phyloP scores from a whole-genome alignment of 2,329 filamentous ascomycete genomes.

The Rhynchosporium agropyri region DNA sequence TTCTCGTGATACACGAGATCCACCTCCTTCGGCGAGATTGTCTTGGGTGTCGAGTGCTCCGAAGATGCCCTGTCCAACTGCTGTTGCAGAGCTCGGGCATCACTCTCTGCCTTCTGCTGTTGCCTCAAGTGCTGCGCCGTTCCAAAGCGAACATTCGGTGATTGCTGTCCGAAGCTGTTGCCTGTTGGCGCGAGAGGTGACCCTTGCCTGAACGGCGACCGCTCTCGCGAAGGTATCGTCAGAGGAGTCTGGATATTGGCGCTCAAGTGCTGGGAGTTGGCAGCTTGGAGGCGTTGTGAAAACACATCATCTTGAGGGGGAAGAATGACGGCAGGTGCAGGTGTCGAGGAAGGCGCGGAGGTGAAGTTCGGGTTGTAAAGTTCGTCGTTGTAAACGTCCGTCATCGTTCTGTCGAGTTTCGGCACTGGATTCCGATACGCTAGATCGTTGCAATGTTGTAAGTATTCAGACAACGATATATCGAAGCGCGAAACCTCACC shows the following conservation, averaged over 20 bases:
- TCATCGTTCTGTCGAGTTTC: conserved; percentile 84
- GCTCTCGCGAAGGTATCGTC: conserved; percentile 56
- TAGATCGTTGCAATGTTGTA: conserved; percentile 55
- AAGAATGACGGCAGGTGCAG: conserved; percentile 46
- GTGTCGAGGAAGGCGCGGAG: conserved; percentile 55
- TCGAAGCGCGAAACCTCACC: conserved; percentile 51
- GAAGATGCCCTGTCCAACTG: conserved; percentile 45
- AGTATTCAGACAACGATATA: conserved; percentile 65
- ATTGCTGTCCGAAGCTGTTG: conserved; percentile 44
- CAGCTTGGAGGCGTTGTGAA: conserved; percentile 74
- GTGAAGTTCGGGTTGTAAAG: conserved; percentile 74
- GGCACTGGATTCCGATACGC: conserved; percentile 63
- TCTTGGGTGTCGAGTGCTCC: conserved; percentile 65
- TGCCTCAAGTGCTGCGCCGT: conserved; percentile 63
- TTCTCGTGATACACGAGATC: conserved; percentile 80
- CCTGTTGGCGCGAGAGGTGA: conserved; percentile 59
- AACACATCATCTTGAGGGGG: conserved; percentile 65
- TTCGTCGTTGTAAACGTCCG: conserved; percentile 82
- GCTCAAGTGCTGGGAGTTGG: conserved; percentile 72
- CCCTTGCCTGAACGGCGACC: conserved; percentile 79
- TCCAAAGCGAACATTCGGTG: conserved; percentile 48
- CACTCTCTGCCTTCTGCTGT: conserved; percentile 62
- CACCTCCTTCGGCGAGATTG: conserved; percentile 93
- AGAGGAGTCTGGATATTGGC: conserved; percentile 57
- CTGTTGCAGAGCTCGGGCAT: conserved; percentile 49